Percentiles rank a stretch among this genome's conserved stretches.
Conservation (phyloP, 2,329 filamentous ascomycete species). For the Aureobasidium sp. region DNA sequence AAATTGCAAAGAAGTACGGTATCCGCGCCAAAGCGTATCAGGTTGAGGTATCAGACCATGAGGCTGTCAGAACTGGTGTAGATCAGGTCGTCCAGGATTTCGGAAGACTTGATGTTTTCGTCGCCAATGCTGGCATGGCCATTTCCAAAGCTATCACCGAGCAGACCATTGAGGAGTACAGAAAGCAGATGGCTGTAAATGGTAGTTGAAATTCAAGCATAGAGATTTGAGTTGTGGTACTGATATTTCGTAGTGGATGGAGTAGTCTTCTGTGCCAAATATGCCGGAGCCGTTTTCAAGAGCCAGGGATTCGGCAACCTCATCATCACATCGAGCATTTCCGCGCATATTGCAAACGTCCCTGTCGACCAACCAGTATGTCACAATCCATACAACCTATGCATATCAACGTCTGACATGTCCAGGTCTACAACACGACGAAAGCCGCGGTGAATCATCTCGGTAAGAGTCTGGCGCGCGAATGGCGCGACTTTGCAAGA, state of each 20-base stretch:
- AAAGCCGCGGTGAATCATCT: constrained; percentile 52
- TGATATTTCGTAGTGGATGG: constrained; percentile 26
- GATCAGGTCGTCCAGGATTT: constrained; percentile 33
- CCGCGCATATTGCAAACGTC: constrained; percentile 30
- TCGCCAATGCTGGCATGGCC: constrained; percentile 44
- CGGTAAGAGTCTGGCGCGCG: constrained; percentile 48
- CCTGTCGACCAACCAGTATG: constrained; percentile 46
- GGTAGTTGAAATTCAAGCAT: constrained; percentile 28
- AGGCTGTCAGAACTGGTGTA: constrained; percentile 27
- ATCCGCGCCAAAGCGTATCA: constrained; percentile 18
- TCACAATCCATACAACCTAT: neutral
- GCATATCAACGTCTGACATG: neutral
- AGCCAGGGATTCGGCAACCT: constrained; percentile 41
- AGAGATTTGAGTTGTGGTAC: neutral
- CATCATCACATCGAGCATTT: constrained; percentile 39
- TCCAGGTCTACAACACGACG: constrained; percentile 46
- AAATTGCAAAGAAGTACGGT: constrained; percentile 17
- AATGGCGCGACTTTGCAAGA: constrained; percentile 52
- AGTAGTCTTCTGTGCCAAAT: constrained; percentile 38
- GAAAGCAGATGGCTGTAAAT: constrained; percentile 48
- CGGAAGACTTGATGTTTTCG: constrained; percentile 37
- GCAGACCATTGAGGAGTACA: constrained; percentile 46
- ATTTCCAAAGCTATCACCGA: constrained; percentile 51
- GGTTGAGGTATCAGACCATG: constrained; percentile 21
- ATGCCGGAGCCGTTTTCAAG: constrained; percentile 36